These are phyloP conservation scores for Rhizopus sp. DNA, from an alignment of 371 early-diverging fungal species.

Conservation along the genomic window DNA sequence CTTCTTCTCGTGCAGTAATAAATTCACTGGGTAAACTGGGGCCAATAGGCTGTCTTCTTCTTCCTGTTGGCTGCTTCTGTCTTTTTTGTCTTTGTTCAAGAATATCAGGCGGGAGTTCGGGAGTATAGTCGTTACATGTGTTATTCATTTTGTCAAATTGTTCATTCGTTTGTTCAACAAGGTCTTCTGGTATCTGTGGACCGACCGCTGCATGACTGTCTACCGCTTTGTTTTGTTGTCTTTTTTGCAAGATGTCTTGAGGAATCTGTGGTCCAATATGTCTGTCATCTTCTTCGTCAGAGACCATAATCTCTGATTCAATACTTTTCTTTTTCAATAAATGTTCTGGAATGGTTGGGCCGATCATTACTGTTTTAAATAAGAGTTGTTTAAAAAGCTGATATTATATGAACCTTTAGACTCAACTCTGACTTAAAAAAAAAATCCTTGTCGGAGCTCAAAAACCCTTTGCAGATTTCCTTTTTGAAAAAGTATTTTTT, in stretches of 20 bases:
- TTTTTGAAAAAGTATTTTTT: too few species aligned
- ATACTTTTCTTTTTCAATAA: slow-evolving; percentile 15
- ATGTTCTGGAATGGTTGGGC: slow-evolving; percentile 22
- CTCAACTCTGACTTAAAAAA: too few species aligned
- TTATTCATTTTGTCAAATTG: slow-evolving; percentile 8
- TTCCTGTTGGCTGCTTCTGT: slow-evolving; percentile 16
- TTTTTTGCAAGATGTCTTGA: slow-evolving; percentile 24
- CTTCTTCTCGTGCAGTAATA: slow-evolving; percentile 29
- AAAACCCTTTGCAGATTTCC: too few species aligned
- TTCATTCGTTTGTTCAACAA: neutral
- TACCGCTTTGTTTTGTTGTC: slow-evolving; percentile 10
- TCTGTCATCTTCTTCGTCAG: slow-evolving; percentile 13
- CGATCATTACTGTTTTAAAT: slow-evolving; percentile 10
- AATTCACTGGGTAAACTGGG: slow-evolving; percentile 39
- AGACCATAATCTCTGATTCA: slow-evolving; percentile 5
- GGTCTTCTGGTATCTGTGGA: slow-evolving; percentile 2
- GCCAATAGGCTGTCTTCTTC: slow-evolving; percentile 46
- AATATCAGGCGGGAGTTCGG: slow-evolving; percentile 61
- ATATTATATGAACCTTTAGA: too few species aligned
- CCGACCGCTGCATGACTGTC: slow-evolving; percentile 5
- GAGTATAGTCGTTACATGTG: slow-evolving; percentile 50
- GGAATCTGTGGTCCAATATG: slow-evolving; percentile 36
- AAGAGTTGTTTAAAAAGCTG: too few species aligned
- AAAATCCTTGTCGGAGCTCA: too few species aligned
- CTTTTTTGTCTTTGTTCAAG: slow-evolving; percentile 36